Evolutionary conservation across 768 basidiomycete genomes (phyloP).

Genomic region (Candolleomyces efflorescens): DNA sequence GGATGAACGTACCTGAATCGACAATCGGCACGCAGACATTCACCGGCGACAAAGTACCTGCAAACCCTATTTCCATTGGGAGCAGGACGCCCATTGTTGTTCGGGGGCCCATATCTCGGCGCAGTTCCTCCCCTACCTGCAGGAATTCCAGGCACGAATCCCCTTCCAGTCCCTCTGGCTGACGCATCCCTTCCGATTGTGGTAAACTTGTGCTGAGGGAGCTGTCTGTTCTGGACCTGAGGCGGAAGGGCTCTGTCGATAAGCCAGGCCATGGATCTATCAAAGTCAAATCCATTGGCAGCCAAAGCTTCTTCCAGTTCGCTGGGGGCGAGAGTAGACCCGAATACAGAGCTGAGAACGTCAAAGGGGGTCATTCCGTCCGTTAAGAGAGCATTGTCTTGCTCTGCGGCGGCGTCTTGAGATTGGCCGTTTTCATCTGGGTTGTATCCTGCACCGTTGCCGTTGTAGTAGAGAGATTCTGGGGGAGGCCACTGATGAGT

Average conservation of each 20-base stretch:
- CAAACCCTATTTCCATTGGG: conserved; percentile 79
- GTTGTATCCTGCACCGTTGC: conserved; percentile 9
- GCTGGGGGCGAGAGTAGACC: conserved; percentile 80
- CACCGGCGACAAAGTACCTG: conserved; percentile 94
- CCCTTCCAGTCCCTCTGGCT: conserved; percentile 39
- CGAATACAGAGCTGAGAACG: conserved; percentile 91
- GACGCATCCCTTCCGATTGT: conserved; percentile 55
- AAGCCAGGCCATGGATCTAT: conserved; percentile 92
- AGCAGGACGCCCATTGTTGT: conserved; percentile 48
- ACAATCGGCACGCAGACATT: conserved; percentile 94
- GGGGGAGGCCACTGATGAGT: conserved; percentile 33
- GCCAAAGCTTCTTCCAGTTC: conserved; percentile 93
- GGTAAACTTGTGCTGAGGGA: conserved; percentile 43
- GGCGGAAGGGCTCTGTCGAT: conserved; percentile 64
- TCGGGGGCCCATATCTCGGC: conserved; percentile 31
- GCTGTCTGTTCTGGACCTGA: conserved; percentile 10
- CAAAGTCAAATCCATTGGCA: conserved; percentile 90
- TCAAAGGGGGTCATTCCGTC: conserved; percentile 98
- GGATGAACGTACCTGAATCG: conserved; percentile 77
- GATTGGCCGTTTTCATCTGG: conserved; percentile 6
- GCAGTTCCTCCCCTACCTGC: conserved; percentile 20
- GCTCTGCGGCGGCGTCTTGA: conserved; percentile 32
- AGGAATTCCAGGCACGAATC: conserved; percentile 25
- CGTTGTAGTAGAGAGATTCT: conserved; percentile 8
- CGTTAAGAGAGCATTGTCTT: conserved; percentile 59